phyloP scores from a whole-genome alignment of 1,284 basidiomycete species.

The Puccinia hordei region DNA sequence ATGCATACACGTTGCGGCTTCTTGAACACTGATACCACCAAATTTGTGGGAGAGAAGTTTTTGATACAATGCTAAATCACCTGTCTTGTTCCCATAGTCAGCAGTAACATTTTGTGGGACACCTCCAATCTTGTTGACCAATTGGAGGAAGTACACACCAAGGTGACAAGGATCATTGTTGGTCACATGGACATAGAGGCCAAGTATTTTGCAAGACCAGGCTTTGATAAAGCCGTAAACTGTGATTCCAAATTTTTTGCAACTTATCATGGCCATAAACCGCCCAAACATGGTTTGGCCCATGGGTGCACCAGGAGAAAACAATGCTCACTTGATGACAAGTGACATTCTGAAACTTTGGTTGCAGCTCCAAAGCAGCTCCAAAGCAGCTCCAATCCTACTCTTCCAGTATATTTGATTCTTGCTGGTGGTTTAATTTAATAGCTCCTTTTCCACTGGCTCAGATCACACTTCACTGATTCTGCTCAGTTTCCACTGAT shows the following conservation, averaged over 20 bases:
- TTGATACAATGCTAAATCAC: background rate
- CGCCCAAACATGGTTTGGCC: conserved; percentile 1
- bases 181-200: background rate
- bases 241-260: background rate
- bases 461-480: no score
- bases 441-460: no score
- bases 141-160: background rate
- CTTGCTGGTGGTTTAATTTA: no score
- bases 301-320: no score
- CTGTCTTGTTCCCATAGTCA: background rate
- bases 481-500: no score
- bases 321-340: no score
- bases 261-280: conserved; percentile 22
- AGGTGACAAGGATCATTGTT: conserved; percentile 9
- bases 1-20: background rate
- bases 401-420: no score
- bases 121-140: background rate
- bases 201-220: background rate
- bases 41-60: background rate
- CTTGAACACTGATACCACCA: background rate
- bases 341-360: no score
- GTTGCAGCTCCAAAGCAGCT: no score
- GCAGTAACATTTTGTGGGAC: background rate
- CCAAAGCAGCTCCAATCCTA: no score
- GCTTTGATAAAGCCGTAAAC: background rate